These are phyloP conservation scores for Saksenaea vasiformis DNA, from an alignment of 371 early-diverging fungal genomes.

Conservation along the genomic window DNA sequence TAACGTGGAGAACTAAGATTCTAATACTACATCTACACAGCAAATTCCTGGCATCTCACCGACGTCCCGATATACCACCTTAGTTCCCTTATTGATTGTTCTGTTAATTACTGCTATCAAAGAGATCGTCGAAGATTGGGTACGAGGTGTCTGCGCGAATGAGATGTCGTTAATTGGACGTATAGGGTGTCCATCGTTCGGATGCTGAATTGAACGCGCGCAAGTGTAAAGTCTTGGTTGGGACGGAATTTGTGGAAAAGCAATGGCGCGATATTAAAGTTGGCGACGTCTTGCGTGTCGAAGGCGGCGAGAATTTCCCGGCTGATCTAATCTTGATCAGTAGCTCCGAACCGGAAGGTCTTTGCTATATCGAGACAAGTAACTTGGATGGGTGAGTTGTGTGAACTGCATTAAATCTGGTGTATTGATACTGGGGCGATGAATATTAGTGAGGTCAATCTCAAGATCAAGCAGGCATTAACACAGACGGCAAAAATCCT, in stretches of 20 bases:
- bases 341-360: constrained; percentile 82
- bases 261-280: constrained; percentile 83
- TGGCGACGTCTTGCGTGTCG: constrained; percentile 90
- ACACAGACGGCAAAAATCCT: constrained; percentile 71
- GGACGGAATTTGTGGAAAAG: constrained; percentile 63
- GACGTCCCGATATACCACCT: constrained; percentile 85
- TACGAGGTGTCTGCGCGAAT: constrained; percentile 24
- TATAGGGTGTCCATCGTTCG: constrained; percentile 75
- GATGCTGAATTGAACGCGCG: constrained; percentile 80
- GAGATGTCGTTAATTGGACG: neutral
- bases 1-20: no score
- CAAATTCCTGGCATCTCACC: constrained; percentile 87
- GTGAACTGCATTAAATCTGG: neutral
- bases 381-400: constrained; percentile 85
- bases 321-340: constrained; percentile 92
- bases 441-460: constrained; percentile 81
- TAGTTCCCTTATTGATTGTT: constrained; percentile 93
- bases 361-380: constrained; percentile 95
- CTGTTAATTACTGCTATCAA: constrained; percentile 94
- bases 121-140: constrained; percentile 94
- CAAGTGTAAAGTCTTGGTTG: constrained; percentile 65
- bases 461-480: constrained; percentile 88
- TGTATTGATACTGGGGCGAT: neutral
- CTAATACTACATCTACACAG: constrained; percentile 27
- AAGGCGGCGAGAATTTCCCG: constrained; percentile 87